Evolutionary conservation across 2,329 filamentous ascomycete species (phyloP).

Genomic region (Botryosphaeria dothidea): DNA sequence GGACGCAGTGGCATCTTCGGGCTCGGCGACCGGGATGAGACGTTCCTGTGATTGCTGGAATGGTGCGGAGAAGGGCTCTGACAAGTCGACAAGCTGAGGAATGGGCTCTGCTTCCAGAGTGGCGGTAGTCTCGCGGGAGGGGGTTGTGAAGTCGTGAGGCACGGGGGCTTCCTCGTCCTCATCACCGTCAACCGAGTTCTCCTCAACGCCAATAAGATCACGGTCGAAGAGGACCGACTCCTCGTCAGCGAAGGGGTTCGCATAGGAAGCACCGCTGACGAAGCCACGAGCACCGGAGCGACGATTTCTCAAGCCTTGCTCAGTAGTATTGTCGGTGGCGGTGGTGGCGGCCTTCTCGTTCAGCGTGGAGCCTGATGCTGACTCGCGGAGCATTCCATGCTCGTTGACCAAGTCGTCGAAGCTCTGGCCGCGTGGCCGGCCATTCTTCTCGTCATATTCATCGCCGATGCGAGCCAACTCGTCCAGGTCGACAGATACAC

Average conservation of each 20-base stretch:
- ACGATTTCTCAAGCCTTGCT: slow-evolving; percentile 23
- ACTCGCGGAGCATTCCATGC: slow-evolving; percentile 38
- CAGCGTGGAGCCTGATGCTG: slow-evolving; percentile 14
- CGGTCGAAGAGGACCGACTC: slow-evolving; percentile 46
- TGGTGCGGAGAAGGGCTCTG: slow-evolving; percentile 22
- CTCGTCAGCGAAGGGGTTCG: slow-evolving; percentile 50
- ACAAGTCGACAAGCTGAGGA: slow-evolving; percentile 35
- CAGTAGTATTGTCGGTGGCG: slow-evolving; percentile 23
- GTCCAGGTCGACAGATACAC: slow-evolving; percentile 43
- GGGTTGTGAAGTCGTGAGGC: slow-evolving; percentile 30
- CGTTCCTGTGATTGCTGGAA: slow-evolving; percentile 23
- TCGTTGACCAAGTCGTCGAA: slow-evolving; percentile 44
- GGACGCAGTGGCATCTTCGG: slow-evolving; percentile 23
- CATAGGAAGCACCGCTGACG: slow-evolving; percentile 40
- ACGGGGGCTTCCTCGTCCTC: slow-evolving; percentile 33
- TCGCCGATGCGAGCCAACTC: slow-evolving; percentile 37
- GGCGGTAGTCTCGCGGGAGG: slow-evolving; percentile 32
- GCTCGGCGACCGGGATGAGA: slow-evolving; percentile 20
- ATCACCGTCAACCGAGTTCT: slow-evolving; percentile 21
- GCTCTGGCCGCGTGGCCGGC: slow-evolving; percentile 27
- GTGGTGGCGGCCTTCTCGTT: slow-evolving; percentile 25
- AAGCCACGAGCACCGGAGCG: slow-evolving; percentile 29
- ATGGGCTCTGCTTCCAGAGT: slow-evolving; percentile 29
- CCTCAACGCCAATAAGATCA: slow-evolving; percentile 29
- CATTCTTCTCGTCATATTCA: slow-evolving; percentile 15